Conservation (phyloP, 345 rosid species). For the Aegle marmelos region DNA sequence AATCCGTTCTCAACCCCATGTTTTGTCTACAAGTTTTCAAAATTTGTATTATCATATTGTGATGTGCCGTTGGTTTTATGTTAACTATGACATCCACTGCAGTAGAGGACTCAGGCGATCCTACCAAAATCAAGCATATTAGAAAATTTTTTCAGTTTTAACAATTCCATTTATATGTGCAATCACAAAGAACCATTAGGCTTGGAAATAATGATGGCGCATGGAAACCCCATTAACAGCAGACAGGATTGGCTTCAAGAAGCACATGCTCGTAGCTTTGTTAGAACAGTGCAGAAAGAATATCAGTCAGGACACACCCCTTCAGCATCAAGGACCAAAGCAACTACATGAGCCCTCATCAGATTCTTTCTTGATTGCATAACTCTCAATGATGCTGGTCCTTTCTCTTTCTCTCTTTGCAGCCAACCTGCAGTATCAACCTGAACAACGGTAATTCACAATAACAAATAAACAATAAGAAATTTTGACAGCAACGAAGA, state of each 20-base stretch:
- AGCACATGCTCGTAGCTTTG: neutral
- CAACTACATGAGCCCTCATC: slow-evolving; percentile 93
- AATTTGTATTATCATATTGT: neutral
- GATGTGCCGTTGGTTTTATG: neutral
- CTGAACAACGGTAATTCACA: slow-evolving; percentile 30
- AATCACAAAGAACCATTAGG: neutral
- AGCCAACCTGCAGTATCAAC: slow-evolving; percentile 99
- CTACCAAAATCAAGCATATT: neutral
- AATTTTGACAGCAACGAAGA: neutral
- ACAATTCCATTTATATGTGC: neutral
- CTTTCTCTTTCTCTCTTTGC: slow-evolving; percentile 85
- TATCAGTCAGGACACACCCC: slow-evolving; percentile 49
- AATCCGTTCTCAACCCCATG: neutral
- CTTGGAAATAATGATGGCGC: neutral
- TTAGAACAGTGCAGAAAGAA: neutral
- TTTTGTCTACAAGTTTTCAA: neutral
- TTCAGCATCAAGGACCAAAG: slow-evolving; percentile 88
- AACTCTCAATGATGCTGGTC: slow-evolving; percentile 85
- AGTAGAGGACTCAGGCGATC: neutral
- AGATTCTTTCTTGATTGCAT: slow-evolving; percentile 94
- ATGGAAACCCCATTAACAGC: neutral
- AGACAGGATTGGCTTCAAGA: neutral
- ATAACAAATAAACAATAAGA: neutral
- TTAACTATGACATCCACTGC: neutral
- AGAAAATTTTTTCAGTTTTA: neutral